Evolutionary conservation across 306 rosid species (phyloP).

Genomic region (Malus sieversii): DNA sequence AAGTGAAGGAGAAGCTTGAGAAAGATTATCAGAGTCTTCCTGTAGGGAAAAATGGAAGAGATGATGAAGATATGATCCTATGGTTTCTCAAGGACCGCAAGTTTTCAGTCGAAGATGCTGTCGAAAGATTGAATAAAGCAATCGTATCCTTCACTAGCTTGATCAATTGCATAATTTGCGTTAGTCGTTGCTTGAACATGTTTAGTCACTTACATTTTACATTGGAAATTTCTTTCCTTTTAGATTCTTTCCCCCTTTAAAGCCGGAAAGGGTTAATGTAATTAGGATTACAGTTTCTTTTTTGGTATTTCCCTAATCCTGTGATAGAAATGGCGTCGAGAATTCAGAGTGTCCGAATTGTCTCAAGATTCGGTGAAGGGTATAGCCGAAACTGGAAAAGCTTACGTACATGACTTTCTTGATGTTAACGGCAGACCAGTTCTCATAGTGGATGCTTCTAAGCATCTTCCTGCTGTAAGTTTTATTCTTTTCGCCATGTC

Average conservation of each 20-base stretch:
- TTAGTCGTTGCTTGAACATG: neutral
- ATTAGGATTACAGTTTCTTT: neutral
- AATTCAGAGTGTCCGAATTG: constrained; percentile 65
- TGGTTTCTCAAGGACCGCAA: constrained; percentile 92
- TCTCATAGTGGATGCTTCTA: constrained; percentile 69
- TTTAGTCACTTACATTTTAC: neutral
- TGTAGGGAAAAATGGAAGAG: constrained; percentile 79
- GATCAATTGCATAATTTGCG: neutral
- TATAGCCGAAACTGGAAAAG: constrained; percentile 74
- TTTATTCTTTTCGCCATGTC: neutral
- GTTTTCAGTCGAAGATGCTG: constrained; percentile 58
- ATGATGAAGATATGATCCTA: constrained; percentile 90
- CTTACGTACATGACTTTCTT: constrained; percentile 61
- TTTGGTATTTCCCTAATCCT: constrained; percentile 30
- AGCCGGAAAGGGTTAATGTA: neutral
- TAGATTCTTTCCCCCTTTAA: neutral
- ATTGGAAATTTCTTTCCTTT: neutral
- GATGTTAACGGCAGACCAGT: constrained; percentile 74
- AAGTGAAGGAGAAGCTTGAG: constrained; percentile 79
- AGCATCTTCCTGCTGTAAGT: constrained; percentile 75
- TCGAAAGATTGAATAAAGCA: constrained; percentile 64
- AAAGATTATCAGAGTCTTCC: constrained; percentile 56
- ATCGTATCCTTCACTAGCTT: constrained; percentile 55
- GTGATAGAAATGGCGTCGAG: constrained; percentile 87
- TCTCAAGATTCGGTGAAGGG: constrained; percentile 55